Evolutionary conservation across 257 asterid species (phyloP).

Genomic region (Prunella vulgaris): DNA sequence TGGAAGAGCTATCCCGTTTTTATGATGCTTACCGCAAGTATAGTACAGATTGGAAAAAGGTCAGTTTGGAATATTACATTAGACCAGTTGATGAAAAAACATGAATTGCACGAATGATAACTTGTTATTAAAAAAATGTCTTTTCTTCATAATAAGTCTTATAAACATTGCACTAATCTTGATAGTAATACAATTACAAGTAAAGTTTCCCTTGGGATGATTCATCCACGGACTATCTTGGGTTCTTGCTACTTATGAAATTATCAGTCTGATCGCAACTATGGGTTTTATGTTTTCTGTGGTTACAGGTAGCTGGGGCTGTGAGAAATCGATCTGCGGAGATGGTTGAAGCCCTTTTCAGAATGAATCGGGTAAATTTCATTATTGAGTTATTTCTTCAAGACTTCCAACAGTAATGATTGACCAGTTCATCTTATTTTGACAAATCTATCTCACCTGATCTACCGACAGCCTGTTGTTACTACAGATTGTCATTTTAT

Average conservation of each 20-base stretch:
- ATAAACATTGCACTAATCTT: neutral
- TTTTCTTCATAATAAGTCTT: neutral
- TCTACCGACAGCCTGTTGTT: neutral
- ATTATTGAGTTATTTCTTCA: constrained; percentile 6
- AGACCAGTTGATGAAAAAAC: constrained; percentile 1
- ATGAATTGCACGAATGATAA: constrained; percentile 3
- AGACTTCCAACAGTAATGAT: neutral
- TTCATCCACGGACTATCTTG: neutral
- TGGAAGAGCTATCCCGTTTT: constrained; percentile 67
- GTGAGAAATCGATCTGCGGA: constrained; percentile 62
- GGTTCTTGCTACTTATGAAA: neutral
- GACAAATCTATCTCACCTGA: neutral
- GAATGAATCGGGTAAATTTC: constrained; percentile 49
- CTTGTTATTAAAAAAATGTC: neutral
- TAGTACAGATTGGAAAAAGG: constrained; percentile 91
- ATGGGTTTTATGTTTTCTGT: constrained; percentile 10
- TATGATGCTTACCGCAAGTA: constrained; percentile 81
- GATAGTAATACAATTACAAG: neutral
- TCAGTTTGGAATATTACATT: constrained; percentile 27
- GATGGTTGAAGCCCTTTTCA: constrained; percentile 83
- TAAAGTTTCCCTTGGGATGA: neutral
- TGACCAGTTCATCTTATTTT: neutral
- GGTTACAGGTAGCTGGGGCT: constrained; percentile 64
- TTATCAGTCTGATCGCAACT: constrained; percentile 11
- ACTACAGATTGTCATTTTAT: neutral